phyloP scores from a whole-genome alignment of 2,329 filamentous ascomycete species.

The Phialemoniopsis sp. region DNA sequence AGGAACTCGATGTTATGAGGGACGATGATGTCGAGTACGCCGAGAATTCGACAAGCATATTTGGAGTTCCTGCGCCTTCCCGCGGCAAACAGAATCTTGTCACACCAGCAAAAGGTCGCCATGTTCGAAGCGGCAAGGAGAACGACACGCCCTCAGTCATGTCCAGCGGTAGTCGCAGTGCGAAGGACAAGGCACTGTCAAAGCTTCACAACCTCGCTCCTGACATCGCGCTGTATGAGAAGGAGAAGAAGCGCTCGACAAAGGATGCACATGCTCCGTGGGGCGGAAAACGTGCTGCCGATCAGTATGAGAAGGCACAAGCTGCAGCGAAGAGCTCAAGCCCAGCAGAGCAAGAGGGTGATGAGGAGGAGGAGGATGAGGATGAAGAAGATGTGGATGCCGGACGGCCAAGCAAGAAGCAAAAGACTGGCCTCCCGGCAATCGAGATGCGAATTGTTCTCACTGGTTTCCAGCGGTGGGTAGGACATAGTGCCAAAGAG shows the following conservation, averaged over 20 bases:
- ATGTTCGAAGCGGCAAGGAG: slow-evolving; percentile 65
- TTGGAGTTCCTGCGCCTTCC: slow-evolving; percentile 22
- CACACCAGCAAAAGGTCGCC: slow-evolving; percentile 24
- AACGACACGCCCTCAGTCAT: slow-evolving; percentile 67
- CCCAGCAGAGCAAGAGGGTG: slow-evolving; percentile 18
- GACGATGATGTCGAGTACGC: slow-evolving; percentile 31
- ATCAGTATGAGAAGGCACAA: slow-evolving; percentile 48
- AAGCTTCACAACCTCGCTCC: slow-evolving; percentile 72
- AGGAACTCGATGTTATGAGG: slow-evolving; percentile 38
- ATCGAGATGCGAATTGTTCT: slow-evolving; percentile 74
- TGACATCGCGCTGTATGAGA: slow-evolving; percentile 88
- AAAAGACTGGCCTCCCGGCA: slow-evolving; percentile 58
- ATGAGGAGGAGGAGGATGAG: slow-evolving; percentile 33
- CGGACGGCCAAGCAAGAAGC: slow-evolving; percentile 54
- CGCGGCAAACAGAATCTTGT: not conserved
- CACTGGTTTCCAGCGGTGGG: slow-evolving; percentile 82
- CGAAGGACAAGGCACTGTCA: slow-evolving; percentile 79
- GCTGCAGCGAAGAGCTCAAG: slow-evolving; percentile 31
- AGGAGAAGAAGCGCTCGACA: slow-evolving; percentile 75
- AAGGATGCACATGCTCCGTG: slow-evolving; percentile 47
- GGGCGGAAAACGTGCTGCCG: slow-evolving; percentile 60
- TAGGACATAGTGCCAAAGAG: slow-evolving; percentile 67
- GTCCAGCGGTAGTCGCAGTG: slow-evolving; percentile 74
- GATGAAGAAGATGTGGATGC: slow-evolving; percentile 42
- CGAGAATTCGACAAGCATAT: slow-evolving; percentile 22